Evolutionary conservation across 2,329 filamentous ascomycete species (phyloP).

Genomic region (Ascochyta pisi): DNA sequence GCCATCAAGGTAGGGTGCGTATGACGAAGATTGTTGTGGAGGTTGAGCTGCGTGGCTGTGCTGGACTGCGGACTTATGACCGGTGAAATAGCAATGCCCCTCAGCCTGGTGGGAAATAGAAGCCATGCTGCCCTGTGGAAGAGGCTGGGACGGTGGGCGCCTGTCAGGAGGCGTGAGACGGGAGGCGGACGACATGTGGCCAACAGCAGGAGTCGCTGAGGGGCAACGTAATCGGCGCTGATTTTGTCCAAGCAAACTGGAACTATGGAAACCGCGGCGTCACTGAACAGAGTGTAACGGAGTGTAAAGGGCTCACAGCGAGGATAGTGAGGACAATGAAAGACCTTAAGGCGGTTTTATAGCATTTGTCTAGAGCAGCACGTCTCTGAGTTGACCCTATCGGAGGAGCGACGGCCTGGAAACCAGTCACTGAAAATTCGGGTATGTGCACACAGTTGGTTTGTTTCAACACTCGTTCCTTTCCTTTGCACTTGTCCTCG

Average conservation of each 20-base stretch:
- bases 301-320: too few species aligned
- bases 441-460: background rate
- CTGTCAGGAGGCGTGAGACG: background rate
- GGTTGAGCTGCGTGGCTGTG: background rate
- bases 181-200: background rate
- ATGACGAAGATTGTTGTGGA: background rate
- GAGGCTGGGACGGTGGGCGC: conserved; percentile 1
- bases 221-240: background rate
- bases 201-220: background rate
- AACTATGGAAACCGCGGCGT: too few species aligned
- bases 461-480: background rate
- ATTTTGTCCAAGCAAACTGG: too few species aligned
- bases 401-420: background rate
- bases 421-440: background rate
- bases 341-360: too few species aligned
- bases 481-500: background rate
- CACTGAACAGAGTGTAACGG: too few species aligned
- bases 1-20: background rate
- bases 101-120: background rate
- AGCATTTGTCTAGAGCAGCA: background rate
- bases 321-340: too few species aligned
- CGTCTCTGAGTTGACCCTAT: background rate
- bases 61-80: background rate
- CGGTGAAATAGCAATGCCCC: background rate
- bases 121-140: conserved; percentile 1